A percentile compares a stretch with the other conserved stretches of the same genome.
Conservation (phyloP, 2,329 filamentous ascomycete genomes). For the Penicillium italicum region DNA sequence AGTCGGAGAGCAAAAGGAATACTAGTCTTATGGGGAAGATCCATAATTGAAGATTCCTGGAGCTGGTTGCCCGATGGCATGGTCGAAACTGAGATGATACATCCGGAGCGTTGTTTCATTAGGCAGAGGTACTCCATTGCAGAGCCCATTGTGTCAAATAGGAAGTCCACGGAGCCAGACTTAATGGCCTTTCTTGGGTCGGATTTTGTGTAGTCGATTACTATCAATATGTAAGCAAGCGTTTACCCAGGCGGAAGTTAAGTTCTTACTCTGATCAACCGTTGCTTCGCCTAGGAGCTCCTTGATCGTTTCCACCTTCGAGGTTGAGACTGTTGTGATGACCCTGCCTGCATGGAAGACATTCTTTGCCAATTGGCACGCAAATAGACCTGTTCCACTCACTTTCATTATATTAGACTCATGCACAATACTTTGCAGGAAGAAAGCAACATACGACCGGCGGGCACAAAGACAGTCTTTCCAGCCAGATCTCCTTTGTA, state of each 20-base stretch:
- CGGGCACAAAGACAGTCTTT: conserved; percentile 53
- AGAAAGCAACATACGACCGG: conserved; percentile 33
- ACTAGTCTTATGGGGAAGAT: conserved; percentile 22
- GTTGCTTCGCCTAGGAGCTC: conserved; percentile 42
- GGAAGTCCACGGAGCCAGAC: conserved; percentile 48
- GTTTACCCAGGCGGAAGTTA: neutral
- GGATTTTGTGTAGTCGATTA: conserved; percentile 51
- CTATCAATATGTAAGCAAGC: conserved; percentile 11
- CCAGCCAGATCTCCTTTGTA: conserved; percentile 48
- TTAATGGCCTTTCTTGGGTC: conserved; percentile 40
- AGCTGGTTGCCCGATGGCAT: conserved; percentile 37
- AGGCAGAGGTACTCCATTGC: conserved; percentile 45
- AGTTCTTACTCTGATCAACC: conserved; percentile 42
- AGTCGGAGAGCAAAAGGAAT: conserved; percentile 25
- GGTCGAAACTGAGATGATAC: conserved; percentile 38
- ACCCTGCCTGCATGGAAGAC: conserved; percentile 48
- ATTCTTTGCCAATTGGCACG: conserved; percentile 51
- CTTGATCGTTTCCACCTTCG: conserved; percentile 49
- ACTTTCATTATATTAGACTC: conserved; percentile 27
- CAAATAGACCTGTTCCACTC: conserved; percentile 48
- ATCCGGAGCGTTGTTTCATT: conserved; percentile 36
- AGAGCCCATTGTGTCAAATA: conserved; percentile 48
- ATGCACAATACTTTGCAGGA: neutral
- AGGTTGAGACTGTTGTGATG: conserved; percentile 53
- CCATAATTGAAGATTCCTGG: conserved; percentile 31